Evolutionary conservation across 2,329 filamentous ascomycete genomes (phyloP).

Genomic region (Orbilia oligospora): DNA sequence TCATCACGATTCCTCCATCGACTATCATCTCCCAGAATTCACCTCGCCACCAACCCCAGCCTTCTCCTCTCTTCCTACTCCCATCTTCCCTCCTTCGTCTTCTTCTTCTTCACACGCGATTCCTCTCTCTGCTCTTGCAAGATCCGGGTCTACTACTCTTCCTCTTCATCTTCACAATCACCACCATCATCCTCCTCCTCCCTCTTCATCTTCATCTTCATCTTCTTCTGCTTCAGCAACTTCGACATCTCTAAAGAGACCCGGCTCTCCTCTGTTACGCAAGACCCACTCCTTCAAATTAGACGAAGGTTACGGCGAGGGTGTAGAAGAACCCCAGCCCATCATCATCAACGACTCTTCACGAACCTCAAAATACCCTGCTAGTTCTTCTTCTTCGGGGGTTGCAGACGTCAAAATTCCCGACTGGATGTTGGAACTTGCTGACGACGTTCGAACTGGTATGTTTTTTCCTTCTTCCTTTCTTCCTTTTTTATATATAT

Average conservation of each 20-base stretch:
- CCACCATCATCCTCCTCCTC: background rate
- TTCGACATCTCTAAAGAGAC: constrained; percentile 37
- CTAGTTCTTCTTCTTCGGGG: constrained; percentile 61
- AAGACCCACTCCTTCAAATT: constrained; percentile 58
- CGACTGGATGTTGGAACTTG: constrained; percentile 72
- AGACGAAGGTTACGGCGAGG: constrained; percentile 61
- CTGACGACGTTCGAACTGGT: constrained; percentile 73
- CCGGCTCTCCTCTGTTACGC: constrained; percentile 50
- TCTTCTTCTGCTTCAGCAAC: too few species aligned
- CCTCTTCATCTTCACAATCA: background rate
- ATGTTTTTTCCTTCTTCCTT: constrained; percentile 62
- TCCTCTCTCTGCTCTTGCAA: constrained; percentile 14
- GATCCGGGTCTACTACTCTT: constrained; percentile 34
- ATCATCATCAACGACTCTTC: constrained; percentile 61
- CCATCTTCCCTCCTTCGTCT: constrained; percentile 14
- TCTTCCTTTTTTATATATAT: too few species aligned
- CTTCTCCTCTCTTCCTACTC: constrained; percentile 19
- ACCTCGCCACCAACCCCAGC: background rate
- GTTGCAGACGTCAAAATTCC: constrained; percentile 69
- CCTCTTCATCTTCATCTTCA: background rate
- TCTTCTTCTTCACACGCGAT: constrained; percentile 11
- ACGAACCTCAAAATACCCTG: constrained; percentile 64
- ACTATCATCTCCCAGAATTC: background rate
- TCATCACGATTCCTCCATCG: constrained; percentile 43
- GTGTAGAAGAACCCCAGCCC: constrained; percentile 46